phyloP scores from a whole-genome alignment of 2,329 filamentous ascomycete species.

The Sclerotinia borealis region DNA sequence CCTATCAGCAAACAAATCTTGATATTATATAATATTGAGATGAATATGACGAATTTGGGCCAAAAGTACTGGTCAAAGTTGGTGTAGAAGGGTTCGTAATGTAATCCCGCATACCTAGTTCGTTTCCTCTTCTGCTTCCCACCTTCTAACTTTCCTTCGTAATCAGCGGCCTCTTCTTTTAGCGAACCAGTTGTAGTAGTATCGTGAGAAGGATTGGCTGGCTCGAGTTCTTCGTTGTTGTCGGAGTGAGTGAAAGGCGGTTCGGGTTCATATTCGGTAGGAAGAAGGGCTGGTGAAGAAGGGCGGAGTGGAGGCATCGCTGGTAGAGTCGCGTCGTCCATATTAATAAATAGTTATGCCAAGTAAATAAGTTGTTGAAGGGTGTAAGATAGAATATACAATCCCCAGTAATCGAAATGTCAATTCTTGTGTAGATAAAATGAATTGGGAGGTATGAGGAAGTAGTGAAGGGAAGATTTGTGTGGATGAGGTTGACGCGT shows the following conservation, averaged over 20 bases:
- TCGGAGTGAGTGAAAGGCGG: slow-evolving; percentile 18
- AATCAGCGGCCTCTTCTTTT: slow-evolving; percentile 24
- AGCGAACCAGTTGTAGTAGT: slow-evolving; percentile 13
- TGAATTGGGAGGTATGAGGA: not conserved
- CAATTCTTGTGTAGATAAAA: not conserved
- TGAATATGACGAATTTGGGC: not conserved
- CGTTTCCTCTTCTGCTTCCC: slow-evolving; percentile 49
- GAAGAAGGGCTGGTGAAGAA: slow-evolving; percentile 19
- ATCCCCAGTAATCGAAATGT: not conserved
- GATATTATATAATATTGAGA: not conserved
- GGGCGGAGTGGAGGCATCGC: slow-evolving; percentile 21
- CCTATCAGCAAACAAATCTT: not conserved
- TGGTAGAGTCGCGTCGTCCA: slow-evolving; percentile 32
- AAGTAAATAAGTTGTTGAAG: not conserved
- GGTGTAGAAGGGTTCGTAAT: not conserved
- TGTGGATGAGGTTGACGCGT: slow-evolving; percentile 11
- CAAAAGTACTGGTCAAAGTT: not conserved
- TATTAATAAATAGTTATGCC: slow-evolving; percentile 13
- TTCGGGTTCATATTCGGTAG: slow-evolving; percentile 11
- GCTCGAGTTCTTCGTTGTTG: slow-evolving; percentile 18
- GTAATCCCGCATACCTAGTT: slow-evolving; percentile 47
- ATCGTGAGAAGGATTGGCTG: slow-evolving; percentile 20
- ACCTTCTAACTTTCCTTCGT: slow-evolving; percentile 32
- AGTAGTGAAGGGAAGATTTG: not conserved
- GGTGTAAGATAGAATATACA: not conserved